Evolutionary conservation across 768 basidiomycete genomes (phyloP).

Genomic region (Nidularia pulvinata): DNA sequence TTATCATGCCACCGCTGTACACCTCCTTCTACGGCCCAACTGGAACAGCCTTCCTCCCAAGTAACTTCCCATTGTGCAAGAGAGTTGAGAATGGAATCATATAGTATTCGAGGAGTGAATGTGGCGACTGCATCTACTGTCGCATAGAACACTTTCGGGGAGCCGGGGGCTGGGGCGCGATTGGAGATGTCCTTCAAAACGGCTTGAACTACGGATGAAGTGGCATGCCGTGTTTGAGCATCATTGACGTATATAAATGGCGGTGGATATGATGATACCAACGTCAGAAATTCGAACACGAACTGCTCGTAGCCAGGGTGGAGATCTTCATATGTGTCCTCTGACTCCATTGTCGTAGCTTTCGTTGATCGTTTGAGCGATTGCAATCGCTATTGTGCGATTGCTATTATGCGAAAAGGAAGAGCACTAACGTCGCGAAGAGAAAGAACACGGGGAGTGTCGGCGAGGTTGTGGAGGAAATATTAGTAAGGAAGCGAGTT

Average conservation of each 20-base stretch:
- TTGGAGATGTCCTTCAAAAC: constrained; percentile 23
- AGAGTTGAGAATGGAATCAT: constrained; percentile 62
- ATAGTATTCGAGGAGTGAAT: constrained; percentile 63
- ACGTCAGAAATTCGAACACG: constrained; percentile 28
- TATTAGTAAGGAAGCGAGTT: no score
- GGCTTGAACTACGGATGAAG: constrained; percentile 36
- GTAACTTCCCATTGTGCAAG: constrained; percentile 53
- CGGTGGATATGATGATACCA: constrained; percentile 43
- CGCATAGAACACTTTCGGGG: constrained; percentile 33
- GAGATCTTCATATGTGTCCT: no score
- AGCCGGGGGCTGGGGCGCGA: constrained; percentile 9
- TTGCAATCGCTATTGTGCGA: no score
- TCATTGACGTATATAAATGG: constrained; percentile 74
- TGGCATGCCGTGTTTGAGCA: constrained; percentile 43
- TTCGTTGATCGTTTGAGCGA: no score
- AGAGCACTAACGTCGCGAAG: no score
- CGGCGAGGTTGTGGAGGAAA: no score
- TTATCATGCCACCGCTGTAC: constrained; percentile 58
- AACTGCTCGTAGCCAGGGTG: constrained; percentile 21
- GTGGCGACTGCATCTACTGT: constrained; percentile 57
- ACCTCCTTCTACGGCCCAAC: constrained; percentile 46
- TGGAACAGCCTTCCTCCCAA: constrained; percentile 63
- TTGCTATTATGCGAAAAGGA: no score
- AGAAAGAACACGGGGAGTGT: no score
- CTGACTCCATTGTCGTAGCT: no score